Evolutionary conservation across 2,329 filamentous ascomycete genomes (phyloP).

Genomic region (Dissoconium aciculare): DNA sequence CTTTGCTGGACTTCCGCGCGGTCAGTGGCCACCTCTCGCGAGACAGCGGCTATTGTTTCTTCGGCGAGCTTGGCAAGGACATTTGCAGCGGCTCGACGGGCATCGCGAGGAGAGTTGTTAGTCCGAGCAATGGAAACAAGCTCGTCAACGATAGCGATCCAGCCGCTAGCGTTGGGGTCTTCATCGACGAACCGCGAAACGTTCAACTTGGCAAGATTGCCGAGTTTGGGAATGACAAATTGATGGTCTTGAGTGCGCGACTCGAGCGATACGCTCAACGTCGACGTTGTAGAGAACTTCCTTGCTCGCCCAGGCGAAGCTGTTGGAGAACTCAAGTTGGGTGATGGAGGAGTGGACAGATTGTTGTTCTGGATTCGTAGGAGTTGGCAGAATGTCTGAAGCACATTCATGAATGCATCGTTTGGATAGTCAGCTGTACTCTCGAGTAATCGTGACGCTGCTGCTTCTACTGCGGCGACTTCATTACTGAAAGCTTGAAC

Average conservation of each 20-base stretch:
- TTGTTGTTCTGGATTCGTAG: slow-evolving; percentile 33
- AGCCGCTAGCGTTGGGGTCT: slow-evolving; percentile 55
- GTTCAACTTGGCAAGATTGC: slow-evolving; percentile 32
- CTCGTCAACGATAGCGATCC: slow-evolving; percentile 49
- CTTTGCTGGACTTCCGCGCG: slow-evolving; percentile 19
- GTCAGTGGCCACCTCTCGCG: slow-evolving; percentile 29
- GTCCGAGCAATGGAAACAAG: slow-evolving; percentile 36
- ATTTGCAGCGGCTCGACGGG: slow-evolving; percentile 36
- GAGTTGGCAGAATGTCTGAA: slow-evolving; percentile 60
- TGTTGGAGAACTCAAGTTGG: slow-evolving; percentile 5
- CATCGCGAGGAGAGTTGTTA: slow-evolving; percentile 25
- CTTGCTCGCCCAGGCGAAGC: slow-evolving; percentile 15
- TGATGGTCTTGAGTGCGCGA: slow-evolving; percentile 30
- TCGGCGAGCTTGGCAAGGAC: slow-evolving; percentile 35
- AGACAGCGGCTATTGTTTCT: slow-evolving; percentile 38
- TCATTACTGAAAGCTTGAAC: slow-evolving; percentile 48
- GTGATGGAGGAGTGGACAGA: slow-evolving; percentile 4
- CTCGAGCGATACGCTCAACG: slow-evolving; percentile 26
- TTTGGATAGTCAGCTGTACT: slow-evolving; percentile 86
- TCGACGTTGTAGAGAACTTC: slow-evolving; percentile 30
- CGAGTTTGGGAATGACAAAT: slow-evolving; percentile 35
- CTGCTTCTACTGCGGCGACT: slow-evolving; percentile 75
- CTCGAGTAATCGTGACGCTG: slow-evolving; percentile 73
- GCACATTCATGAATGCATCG: slow-evolving; percentile 60
- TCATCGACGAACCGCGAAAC: slow-evolving; percentile 50